Conservation (phyloP, 2,329 filamentous ascomycete species). For the Fusarium compactum region DNA sequence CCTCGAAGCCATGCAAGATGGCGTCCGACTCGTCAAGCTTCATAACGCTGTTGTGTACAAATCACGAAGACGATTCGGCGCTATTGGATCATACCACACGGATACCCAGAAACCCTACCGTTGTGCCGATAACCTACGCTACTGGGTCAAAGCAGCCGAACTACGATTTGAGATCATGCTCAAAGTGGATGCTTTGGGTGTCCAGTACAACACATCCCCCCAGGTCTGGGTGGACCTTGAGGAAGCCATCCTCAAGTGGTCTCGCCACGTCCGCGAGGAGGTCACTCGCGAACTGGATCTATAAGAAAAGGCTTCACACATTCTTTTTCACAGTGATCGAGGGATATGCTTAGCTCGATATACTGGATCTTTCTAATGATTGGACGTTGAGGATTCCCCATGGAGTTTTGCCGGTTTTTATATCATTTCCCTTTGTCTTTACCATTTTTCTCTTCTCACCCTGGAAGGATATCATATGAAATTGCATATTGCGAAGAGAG, state of each 20-base stretch:
- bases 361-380: slow-evolving; percentile 41
- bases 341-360: slow-evolving; percentile 11
- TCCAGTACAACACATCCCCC: slow-evolving; percentile 79
- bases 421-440: slow-evolving; percentile 16
- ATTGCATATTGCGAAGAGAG: slow-evolving; percentile 44
- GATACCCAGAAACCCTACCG: slow-evolving; percentile 96
- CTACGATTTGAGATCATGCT: slow-evolving; percentile 91
- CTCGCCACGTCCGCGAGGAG: slow-evolving; percentile 83
- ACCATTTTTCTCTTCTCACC: slow-evolving; percentile 1
- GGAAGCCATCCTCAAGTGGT: slow-evolving; percentile 85
- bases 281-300: slow-evolving; percentile 74
- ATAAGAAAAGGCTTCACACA: slow-evolving; percentile 49
- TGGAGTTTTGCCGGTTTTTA: slow-evolving; percentile 42
- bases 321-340: slow-evolving; percentile 9
- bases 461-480: slow-evolving; percentile 36
- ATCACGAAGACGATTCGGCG: slow-evolving; percentile 87
- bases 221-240: slow-evolving; percentile 87
- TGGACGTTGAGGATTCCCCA: slow-evolving; percentile 43
- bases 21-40: slow-evolving; percentile 82
- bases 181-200: slow-evolving; percentile 84
- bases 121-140: slow-evolving; percentile 91
- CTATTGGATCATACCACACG: slow-evolving; percentile 89
- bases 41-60: slow-evolving; percentile 91
- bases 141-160: slow-evolving; percentile 96
- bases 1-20: slow-evolving; percentile 79